Percentiles rank a stretch among this genome's conserved stretches.
phyloP scores from a whole-genome alignment of 805 yeast genomes.

The Candida nonsorbophila region DNA sequence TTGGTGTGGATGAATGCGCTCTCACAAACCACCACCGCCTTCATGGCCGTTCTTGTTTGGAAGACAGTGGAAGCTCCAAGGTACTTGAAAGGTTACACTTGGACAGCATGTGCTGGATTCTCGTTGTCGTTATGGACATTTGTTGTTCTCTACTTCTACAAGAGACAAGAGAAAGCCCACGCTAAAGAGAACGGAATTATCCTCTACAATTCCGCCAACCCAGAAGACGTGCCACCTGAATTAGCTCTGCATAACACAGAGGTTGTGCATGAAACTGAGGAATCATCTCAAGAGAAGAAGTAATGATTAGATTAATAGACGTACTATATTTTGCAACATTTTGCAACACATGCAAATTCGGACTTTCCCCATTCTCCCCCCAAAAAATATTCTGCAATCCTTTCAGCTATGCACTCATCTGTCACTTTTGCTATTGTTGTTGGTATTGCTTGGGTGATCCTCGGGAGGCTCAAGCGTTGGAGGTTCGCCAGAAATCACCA shows the following conservation, averaged over 20 bases:
- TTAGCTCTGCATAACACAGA: background rate
- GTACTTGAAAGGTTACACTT: slow-evolving; percentile 48
- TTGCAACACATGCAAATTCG: no score
- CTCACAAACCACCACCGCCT: slow-evolving; percentile 52
- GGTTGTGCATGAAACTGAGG: slow-evolving; percentile 2
- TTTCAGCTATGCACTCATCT: no score
- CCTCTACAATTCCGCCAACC: slow-evolving; percentile 18
- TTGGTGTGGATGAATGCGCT: slow-evolving; percentile 53
- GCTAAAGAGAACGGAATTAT: slow-evolving; percentile 34
- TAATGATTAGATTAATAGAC: no score
- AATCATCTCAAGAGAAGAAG: slow-evolving; percentile 1
- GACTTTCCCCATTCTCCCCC: no score
- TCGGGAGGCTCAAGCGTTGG: no score
- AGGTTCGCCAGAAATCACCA: no score
- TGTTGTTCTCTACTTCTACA: slow-evolving; percentile 45
- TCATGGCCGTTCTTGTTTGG: slow-evolving; percentile 49
- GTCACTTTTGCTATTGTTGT: no score
- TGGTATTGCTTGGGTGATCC: no score
- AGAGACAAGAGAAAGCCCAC: slow-evolving; percentile 23
- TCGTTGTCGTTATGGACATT: slow-evolving; percentile 45
- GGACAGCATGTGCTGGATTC: slow-evolving; percentile 43
- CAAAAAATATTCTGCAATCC: no score
- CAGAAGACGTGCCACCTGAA: slow-evolving; percentile 9
- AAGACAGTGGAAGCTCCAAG: slow-evolving; percentile 56
- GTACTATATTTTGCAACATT: no score